These are phyloP conservation scores for Bryum argenteum DNA, from an alignment of 225 moss, liverwort and hornwort genomes.

Conservation along the genomic window DNA sequence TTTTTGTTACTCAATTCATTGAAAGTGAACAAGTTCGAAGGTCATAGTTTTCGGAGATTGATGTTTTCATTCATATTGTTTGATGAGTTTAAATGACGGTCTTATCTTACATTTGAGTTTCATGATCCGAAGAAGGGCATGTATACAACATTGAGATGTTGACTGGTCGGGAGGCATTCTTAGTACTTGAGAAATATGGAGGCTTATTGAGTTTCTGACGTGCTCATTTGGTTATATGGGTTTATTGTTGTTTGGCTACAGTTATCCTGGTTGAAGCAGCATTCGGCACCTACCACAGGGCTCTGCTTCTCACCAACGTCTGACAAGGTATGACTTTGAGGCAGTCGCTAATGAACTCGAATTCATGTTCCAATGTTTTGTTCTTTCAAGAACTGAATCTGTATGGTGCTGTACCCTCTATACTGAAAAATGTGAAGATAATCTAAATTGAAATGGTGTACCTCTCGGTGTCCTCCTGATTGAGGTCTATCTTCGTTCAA, in stretches of 20 bases:
- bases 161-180: not conserved
- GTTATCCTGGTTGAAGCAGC: conserved; percentile 92
- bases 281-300: conserved; percentile 88
- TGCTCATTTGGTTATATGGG: not conserved
- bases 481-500: not conserved
- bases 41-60: conserved; percentile 6
- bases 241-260: conserved; percentile 39
- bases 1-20: not conserved
- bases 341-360: conserved; percentile 5
- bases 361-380: too few species aligned
- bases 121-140: not conserved
- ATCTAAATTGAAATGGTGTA: not conserved
- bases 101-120: conserved; percentile 1
- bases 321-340: conserved; percentile 70
- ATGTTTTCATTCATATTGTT: not conserved
- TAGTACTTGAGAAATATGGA: not conserved
- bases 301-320: conserved; percentile 90
- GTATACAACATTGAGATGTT: not conserved
- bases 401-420: too few species aligned
- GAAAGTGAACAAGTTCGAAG: conserved; percentile 2
- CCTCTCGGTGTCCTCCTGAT: conserved; percentile 8
- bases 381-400: too few species aligned
- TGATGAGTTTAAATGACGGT: not conserved
- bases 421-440: not conserved
- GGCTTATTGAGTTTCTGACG: conserved; percentile 5